phyloP scores from a whole-genome alignment of 352 stramenopile genomes.

The Phytophthora brassicae region DNA sequence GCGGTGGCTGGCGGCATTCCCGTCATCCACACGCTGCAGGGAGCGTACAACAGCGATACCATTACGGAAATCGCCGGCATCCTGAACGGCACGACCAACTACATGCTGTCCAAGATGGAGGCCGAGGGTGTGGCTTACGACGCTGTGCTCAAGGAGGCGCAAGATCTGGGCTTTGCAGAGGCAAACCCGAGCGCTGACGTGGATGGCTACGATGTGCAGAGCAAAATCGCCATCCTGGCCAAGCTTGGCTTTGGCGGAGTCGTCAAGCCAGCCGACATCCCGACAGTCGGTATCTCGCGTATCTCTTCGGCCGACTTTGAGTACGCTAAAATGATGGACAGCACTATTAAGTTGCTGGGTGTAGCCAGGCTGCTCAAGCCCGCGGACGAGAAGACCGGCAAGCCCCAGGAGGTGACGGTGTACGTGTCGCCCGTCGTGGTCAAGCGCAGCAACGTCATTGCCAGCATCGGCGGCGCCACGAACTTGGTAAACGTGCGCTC shows the following conservation, averaged over 20 bases:
- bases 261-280: conserved; percentile 88
- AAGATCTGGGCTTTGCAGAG: conserved; percentile 92
- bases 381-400: conserved; percentile 69
- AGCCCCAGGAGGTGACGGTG: conserved; percentile 83
- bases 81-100: conserved; percentile 98
- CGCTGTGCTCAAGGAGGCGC: conserved; percentile 92
- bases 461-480: conserved; percentile 80
- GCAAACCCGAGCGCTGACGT: conserved; percentile 96
- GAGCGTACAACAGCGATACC: conserved; percentile 90
- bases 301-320: conserved; percentile 94
- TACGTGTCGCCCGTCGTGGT: conserved; percentile 95
- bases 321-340: conserved; percentile 95
- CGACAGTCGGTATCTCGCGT: conserved; percentile 92
- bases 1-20: conserved; percentile 96
- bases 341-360: conserved; percentile 96
- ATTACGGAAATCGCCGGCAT: conserved; percentile 95
- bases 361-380: conserved; percentile 80
- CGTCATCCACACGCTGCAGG: conserved; percentile 96
- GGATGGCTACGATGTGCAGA: conserved; percentile 95
- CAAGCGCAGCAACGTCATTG: conserved; percentile 88
- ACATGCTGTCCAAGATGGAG: conserved; percentile 98
- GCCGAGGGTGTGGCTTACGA: conserved; percentile 91
- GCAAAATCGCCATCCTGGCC: conserved; percentile 95
- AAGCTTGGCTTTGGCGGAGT: conserved; percentile 93
- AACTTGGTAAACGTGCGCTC: conserved; percentile 93